Conservation (phyloP, 2,329 filamentous ascomycete species). For the Cadophora sp. region DNA sequence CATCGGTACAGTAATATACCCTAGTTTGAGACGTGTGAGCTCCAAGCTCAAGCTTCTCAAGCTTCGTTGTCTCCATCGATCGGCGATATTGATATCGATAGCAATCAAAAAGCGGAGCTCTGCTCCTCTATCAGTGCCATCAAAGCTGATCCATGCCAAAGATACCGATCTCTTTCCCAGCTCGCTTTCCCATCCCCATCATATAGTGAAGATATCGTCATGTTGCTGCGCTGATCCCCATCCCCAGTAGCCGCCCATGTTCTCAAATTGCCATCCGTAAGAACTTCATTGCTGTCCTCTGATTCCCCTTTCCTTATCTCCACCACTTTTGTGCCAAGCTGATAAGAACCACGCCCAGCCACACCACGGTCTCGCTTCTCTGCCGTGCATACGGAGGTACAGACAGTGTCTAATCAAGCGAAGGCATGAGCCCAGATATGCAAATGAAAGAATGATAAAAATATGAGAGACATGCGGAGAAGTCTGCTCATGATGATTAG, state of each 20-base stretch:
- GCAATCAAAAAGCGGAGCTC: not conserved
- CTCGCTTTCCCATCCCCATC: not conserved
- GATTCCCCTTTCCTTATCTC: not conserved
- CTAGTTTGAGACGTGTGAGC: not conserved
- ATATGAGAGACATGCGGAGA: not conserved
- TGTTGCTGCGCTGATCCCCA: not conserved
- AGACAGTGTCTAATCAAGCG: not conserved
- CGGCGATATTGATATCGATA: not conserved
- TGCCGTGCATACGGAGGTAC: not conserved
- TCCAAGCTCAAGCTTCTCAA: constrained; percentile 10
- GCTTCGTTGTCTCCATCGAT: constrained; percentile 4
- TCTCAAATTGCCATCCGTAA: constrained; percentile 3
- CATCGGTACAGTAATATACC: constrained; percentile 3
- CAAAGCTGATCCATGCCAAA: constrained; percentile 1
- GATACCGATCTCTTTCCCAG: not conserved
- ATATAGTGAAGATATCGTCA: not conserved
- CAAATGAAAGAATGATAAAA: not conserved
- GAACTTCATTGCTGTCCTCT: not conserved
- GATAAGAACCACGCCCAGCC: constrained; percentile 9
- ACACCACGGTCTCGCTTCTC: not conserved
- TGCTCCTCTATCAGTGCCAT: not conserved
- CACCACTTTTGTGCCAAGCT: not conserved
- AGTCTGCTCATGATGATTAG: not conserved
- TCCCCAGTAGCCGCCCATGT: not conserved
- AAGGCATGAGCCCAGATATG: not conserved